Evolutionary conservation across 768 basidiomycete species (phyloP).

Genomic region (Dentipellis sp.): DNA sequence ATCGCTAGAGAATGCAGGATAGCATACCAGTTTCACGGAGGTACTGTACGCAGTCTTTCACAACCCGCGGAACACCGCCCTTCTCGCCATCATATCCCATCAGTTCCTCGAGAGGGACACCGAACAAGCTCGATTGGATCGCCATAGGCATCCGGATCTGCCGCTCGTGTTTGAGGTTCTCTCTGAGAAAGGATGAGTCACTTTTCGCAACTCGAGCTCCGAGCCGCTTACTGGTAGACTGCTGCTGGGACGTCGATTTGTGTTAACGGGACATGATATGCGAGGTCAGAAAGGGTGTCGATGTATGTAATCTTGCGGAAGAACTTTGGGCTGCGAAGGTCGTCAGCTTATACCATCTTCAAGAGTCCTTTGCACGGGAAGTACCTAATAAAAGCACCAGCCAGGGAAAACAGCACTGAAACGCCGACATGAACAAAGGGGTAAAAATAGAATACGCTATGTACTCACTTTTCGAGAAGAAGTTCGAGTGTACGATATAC

Average conservation of each 20-base stretch:
- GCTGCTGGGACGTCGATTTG: slow-evolving; percentile 82
- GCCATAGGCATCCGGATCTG: slow-evolving; percentile 59
- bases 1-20: background rate
- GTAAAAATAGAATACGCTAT: slow-evolving; percentile 15
- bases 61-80: slow-evolving; percentile 70
- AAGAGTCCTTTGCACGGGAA: slow-evolving; percentile 3
- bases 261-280: slow-evolving; percentile 68
- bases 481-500: slow-evolving; percentile 84
- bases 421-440: slow-evolving; percentile 8
- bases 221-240: slow-evolving; percentile 61
- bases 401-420: slow-evolving; percentile 80
- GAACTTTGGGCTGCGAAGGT: slow-evolving; percentile 66
- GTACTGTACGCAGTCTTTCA: slow-evolving; percentile 67
- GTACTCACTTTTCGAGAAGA: slow-evolving; percentile 72
- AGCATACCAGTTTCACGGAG: slow-evolving; percentile 46
- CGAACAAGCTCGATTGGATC: slow-evolving; percentile 58
- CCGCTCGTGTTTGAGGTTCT: slow-evolving; percentile 68
- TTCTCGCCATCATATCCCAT: slow-evolving; percentile 84
- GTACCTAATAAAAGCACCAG: slow-evolving; percentile 80
- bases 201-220: background rate
- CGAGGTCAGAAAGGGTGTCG: slow-evolving; percentile 69
- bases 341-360: background rate
- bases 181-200: slow-evolving; percentile 33
- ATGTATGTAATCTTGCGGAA: slow-evolving; percentile 78
- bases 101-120: slow-evolving; percentile 70